Percentiles rank a stretch among this genome's conserved stretches.
phyloP scores from a whole-genome alignment of 345 rosid species.

The Balakata baccata region DNA sequence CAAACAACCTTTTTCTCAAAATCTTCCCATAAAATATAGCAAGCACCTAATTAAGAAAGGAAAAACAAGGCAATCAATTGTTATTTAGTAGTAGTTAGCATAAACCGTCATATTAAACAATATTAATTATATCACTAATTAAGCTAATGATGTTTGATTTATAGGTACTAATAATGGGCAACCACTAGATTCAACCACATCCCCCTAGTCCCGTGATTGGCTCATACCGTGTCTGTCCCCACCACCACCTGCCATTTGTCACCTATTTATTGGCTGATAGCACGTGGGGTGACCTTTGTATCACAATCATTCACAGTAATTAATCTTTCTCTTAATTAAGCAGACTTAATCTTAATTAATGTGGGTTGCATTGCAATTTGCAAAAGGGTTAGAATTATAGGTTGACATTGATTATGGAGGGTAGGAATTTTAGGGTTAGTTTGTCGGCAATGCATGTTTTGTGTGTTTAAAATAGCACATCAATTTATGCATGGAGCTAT shows the following conservation, averaged over 20 bases:
- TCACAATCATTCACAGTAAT: background rate
- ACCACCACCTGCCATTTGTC: constrained; percentile 8
- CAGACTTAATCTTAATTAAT: constrained; percentile 8
- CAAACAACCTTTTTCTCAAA: constrained; percentile 39
- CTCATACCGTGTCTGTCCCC: constrained; percentile 17
- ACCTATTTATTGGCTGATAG: constrained; percentile 4
- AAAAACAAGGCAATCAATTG: constrained; percentile 8
- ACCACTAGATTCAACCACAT: constrained; percentile 3
- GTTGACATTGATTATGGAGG: constrained; percentile 4
- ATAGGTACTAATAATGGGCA: constrained; percentile 1
- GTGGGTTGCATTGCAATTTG: constrained; percentile 18
- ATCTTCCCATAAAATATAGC: constrained; percentile 14
- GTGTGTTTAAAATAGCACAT: background rate
- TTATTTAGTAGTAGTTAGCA: constrained; percentile 7
- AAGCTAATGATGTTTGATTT: constrained; percentile 12
- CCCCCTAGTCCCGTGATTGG: constrained; percentile 36
- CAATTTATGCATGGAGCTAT: constrained; percentile 2
- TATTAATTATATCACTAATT: background rate
- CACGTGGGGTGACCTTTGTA: constrained; percentile 25
- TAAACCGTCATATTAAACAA: constrained; percentile 19
- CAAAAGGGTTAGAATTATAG: background rate
- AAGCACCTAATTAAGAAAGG: constrained; percentile 16
- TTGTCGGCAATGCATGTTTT: constrained; percentile 28
- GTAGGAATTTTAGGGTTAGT: constrained; percentile 17
- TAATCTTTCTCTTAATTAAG: background rate